Base-by-base conservation (phyloP, 176 grass and related monocot species). In the Aegilops umbellulata region DNA sequence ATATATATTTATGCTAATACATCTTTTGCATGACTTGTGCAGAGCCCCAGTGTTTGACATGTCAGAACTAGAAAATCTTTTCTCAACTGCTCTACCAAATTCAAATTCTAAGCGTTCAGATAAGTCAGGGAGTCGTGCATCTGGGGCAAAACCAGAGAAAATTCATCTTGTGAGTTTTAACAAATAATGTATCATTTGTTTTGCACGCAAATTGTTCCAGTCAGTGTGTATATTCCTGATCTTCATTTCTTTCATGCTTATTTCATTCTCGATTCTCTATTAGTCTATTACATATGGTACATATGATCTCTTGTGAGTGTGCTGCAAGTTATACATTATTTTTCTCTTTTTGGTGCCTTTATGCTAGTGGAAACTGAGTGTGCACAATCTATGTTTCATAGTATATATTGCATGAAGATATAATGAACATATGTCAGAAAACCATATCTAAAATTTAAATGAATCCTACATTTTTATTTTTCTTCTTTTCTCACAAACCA, bases 21-120 rank as follows among this genome's bases (percentile, higher is more conserved):
- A 36, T 91, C 47, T 62, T 87, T 77, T 81, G 7, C 29, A 26
- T 87, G 36, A 69, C 69, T 76, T 81, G 13, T 58, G 38, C 88
- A 99, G 94, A 79, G 88, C 86, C 70, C 93, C 97, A n/a, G 94
- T 95, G 42, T 95, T 98, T 65, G 97, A 98, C 72, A 96, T 98
- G 92, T 95, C 92, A 71, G 97, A 98, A 86, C 77, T 98, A 32
- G 97, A 98, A 86, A 92, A 90, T 89, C 89, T 98, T 83, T 98
- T 98, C 89, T 98, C 97, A 71, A 86, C 94, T 57, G 94, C 78
- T 60, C 75, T 91, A 12, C 94, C 97, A 84, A 94, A 60, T 88
- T 92, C 93, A 65, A 82, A 95, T 69, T 19, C 71, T 86, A 92
- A 25, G 80, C 74, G 85, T 82, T 87, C 88, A 84, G 94, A 92